Base-by-base conservation (phyloP, 1,284 basidiomycete genomes). In the Rhodotorula mucilaginosa region DNA sequence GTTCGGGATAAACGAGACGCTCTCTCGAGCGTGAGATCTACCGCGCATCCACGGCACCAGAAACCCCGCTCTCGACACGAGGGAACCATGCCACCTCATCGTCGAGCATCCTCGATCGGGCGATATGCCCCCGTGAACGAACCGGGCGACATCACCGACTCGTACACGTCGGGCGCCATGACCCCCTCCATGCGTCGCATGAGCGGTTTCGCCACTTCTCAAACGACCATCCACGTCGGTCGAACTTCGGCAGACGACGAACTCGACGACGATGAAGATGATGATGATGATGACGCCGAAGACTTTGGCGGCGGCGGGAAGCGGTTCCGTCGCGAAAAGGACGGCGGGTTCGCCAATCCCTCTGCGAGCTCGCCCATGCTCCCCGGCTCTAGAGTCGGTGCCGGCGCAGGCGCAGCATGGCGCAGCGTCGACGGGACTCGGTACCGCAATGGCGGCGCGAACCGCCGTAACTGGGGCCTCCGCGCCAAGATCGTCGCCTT, bases 71-170 rank as follows among this genome's bases (percentile, higher is more conserved):
- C 34, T 34, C 12, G 10, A 44, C 39, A 10, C 39, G 8, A 44
- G 39, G 39, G 8, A 44, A 44, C 39, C 57, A 58, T 57, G 49
- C 13, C 54, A 8, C 61, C 65, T 15, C 67, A 72, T 44, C 70
- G 70, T 7, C 70, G 70, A 48, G 68, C 49, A 29, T 72, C 70
- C 2, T 66, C 64, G 19, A 64, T 67, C 1, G 70, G 67, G 5
- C 52, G 61, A 1, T 46, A 66, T 26, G 29, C 48, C 29, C 67
- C 61, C n/a, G 34, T 51, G 6, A 16, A 58, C 59, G 48, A 18
- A 16, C 31, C 31, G 6, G 58, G 52, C 66, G 66, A 64, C 58
- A 49, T 56, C 31, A 59, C 51, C 57, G 64, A 68, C 1, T 51
- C 59, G 3, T 61, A 31, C 64, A 61, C 68, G 2, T 57, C 59